Base-by-base conservation (phyloP, 441 rosid species). In the Populus hybrid region DNA sequence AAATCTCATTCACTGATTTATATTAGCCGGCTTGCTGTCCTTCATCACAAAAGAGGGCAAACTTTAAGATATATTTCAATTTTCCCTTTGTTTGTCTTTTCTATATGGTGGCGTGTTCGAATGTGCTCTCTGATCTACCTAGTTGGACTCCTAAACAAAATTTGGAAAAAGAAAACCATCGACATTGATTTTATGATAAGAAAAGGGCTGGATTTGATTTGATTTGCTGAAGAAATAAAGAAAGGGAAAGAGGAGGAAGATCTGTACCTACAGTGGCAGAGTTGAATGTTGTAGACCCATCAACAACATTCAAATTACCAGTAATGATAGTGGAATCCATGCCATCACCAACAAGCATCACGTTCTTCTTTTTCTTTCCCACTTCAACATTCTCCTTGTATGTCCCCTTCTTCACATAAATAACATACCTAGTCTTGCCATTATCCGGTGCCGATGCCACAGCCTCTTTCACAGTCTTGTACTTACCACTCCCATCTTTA, bases 291-390 rank as follows among this genome's bases (percentile, higher is more conserved):
- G 96, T 91, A 59, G 89, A 85, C 8, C 92, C 92, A 67, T 91
- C 90, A 34, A 30, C 32, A 30, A 30, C 32, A 30, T 30, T 30
- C 32, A 30, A 30, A 30, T 3, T 30, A 30, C 32, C 32, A 30
- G 32, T 30, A 30, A 91, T 89, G 66, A 91, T 87, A 7, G 92
- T 89, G 10, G 18, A 83, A 4, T 73, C 79, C 82, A 90, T 84
- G 8, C 90, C 92, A 23, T 91, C 94, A 61, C 95, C 94, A 10
- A 88, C 7, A 76, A 91, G 86, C 95, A 90, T 91, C n/a, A 91
- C 70, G 66, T 90, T 87, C 16, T 70, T 89, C 79, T 84, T 83
- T n/a, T 65, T 76, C 83, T 86, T 87, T 10, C 88, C 77, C 54
- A 91, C 81, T 36, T 85, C 89, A 40, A 91, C 92, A 68, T 89